phyloP scores from a whole-genome alignment of 257 asterid species.

The Misopates orontium region DNA sequence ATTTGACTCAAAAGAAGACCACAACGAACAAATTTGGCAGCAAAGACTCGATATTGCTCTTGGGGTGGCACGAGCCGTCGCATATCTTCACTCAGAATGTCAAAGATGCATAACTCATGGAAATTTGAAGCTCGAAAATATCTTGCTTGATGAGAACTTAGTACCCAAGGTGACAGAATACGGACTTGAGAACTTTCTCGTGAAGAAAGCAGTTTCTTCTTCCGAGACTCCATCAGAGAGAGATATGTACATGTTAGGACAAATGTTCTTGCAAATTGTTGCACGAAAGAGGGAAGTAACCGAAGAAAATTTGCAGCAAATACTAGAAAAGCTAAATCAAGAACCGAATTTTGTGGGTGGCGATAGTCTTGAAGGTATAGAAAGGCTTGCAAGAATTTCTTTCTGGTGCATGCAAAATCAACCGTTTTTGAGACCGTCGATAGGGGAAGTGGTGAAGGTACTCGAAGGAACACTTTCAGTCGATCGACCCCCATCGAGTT shows the following conservation, averaged over 20 bases:
- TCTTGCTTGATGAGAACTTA: constrained; percentile 55
- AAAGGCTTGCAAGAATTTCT: constrained; percentile 56
- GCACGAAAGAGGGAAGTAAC: constrained; percentile 43
- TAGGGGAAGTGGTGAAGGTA: constrained; percentile 68
- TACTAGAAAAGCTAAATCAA: constrained; percentile 33
- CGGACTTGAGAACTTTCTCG: constrained; percentile 42
- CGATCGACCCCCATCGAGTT: constrained; percentile 57
- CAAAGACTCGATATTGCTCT: constrained; percentile 51
- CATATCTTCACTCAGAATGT: constrained; percentile 64
- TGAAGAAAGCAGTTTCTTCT: constrained; percentile 40
- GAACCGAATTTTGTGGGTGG: constrained; percentile 24
- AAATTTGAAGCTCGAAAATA: constrained; percentile 55
- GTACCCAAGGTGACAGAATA: constrained; percentile 61
- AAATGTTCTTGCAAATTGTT: constrained; percentile 49
- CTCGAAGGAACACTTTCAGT: constrained; percentile 69
- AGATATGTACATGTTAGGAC: constrained; percentile 60
- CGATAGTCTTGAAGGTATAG: constrained; percentile 38
- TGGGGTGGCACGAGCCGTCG: constrained; percentile 56
- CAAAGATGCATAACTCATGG: constrained; percentile 63
- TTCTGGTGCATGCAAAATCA: constrained; percentile 70
- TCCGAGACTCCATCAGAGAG: constrained; percentile 64
- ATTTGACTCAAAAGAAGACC: constrained; percentile 22
- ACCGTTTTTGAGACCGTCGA: constrained; percentile 63
- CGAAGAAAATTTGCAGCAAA: constrained; percentile 32
- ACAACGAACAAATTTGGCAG: constrained; percentile 38